Evolutionary conservation across 2,329 filamentous ascomycete species (phyloP).

Genomic region (Hymenoscyphus albidus): DNA sequence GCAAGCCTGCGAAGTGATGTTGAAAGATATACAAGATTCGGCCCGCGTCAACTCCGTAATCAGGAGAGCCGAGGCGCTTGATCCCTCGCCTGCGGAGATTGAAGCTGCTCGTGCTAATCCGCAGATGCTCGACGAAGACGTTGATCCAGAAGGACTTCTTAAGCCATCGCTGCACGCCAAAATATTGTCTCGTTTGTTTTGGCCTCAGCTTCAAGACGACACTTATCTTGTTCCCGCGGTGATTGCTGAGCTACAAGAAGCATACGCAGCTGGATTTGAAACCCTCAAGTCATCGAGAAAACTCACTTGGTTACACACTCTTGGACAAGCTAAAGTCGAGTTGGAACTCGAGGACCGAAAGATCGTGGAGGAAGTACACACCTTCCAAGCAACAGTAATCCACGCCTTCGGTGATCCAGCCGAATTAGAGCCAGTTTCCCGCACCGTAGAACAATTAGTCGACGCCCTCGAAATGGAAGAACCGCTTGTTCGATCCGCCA

Average conservation of each 20-base stretch:
- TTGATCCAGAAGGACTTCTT: slow-evolving; percentile 33
- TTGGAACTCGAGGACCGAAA: slow-evolving; percentile 79
- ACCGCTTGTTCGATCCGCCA: slow-evolving; percentile 61
- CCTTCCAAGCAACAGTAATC: slow-evolving; percentile 85
- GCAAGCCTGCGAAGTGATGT: slow-evolving; percentile 96
- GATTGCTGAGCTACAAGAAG: slow-evolving; percentile 58
- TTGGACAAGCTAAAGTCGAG: slow-evolving; percentile 76
- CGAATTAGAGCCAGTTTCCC: slow-evolving; percentile 26
- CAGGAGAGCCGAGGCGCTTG: slow-evolving; percentile 46
- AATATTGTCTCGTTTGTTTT: slow-evolving; percentile 88
- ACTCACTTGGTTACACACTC: slow-evolving; percentile 79
- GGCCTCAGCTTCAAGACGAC: slow-evolving; percentile 75
- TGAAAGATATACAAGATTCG: slow-evolving; percentile 87
- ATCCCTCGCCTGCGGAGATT: slow-evolving; percentile 31
- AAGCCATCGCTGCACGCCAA: slow-evolving; percentile 63
- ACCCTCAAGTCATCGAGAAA: slow-evolving; percentile 78
- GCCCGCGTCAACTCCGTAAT: slow-evolving; percentile 67
- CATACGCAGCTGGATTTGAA: slow-evolving; percentile 74
- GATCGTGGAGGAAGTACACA: slow-evolving; percentile 67
- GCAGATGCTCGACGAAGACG: slow-evolving; percentile 33
- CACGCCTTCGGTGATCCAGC: slow-evolving; percentile 64
- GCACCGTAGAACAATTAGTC: slow-evolving; percentile 51
- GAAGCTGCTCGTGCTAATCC: slow-evolving; percentile 20
- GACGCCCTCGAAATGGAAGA: slow-evolving; percentile 66
- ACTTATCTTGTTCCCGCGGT: slow-evolving; percentile 59